Percentiles rank a stretch among this genome's conserved stretches.
Conservation (phyloP, 2,329 filamentous ascomycete genomes). For the Paecilomyces sp. region DNA sequence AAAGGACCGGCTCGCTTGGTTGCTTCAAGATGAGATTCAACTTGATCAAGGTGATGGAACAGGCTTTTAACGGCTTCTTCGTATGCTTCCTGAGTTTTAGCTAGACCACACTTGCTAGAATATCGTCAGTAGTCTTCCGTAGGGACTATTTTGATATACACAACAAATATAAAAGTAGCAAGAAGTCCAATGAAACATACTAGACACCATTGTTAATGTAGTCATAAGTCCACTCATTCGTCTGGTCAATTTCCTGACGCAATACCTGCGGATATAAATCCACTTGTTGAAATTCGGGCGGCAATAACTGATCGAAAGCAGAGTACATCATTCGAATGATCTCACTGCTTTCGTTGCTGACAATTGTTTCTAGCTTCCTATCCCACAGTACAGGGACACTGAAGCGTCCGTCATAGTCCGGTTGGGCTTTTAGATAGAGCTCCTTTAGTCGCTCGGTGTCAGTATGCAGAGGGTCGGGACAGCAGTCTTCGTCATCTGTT, state of each 20-base stretch:
- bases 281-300: not conserved
- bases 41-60: not conserved
- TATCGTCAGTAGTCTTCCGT: not conserved
- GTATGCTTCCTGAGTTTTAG: not conserved
- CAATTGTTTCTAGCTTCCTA: not conserved
- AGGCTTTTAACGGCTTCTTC: not conserved
- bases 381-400: not conserved
- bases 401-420: not conserved
- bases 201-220: not conserved
- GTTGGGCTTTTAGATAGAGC: not conserved
- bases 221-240: not conserved
- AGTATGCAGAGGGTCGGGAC: not conserved
- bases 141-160: not conserved
- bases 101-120: not conserved
- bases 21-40: not conserved
- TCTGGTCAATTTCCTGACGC: not conserved
- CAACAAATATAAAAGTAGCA: too few species aligned
- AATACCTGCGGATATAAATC: not conserved
- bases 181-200: not conserved
- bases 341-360: not conserved
- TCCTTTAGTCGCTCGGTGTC: not conserved
- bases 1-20: not conserved
- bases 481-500: not conserved
- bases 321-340: not conserved
- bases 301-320: not conserved